Evolutionary conservation across 805 yeast genomes (phyloP).

Genomic region (Citeromyces nyonsensis): DNA sequence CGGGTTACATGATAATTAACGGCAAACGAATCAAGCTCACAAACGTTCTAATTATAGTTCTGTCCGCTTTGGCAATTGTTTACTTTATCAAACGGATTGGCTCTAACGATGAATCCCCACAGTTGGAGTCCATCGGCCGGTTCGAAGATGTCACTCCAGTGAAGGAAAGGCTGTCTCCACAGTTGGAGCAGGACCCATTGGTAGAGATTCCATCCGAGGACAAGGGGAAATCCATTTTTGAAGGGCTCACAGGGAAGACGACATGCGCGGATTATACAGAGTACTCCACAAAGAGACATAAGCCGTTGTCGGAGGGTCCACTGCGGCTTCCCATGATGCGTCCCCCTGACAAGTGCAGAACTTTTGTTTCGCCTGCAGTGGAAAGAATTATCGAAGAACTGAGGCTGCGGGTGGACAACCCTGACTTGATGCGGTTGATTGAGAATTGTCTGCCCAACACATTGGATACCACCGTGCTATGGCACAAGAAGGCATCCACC

Average conservation of each 20-base stretch:
- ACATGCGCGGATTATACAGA: slow-evolving; percentile 48
- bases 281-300: slow-evolving; percentile 38
- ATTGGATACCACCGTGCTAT: slow-evolving; percentile 70
- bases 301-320: slow-evolving; percentile 43
- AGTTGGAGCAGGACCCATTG: too few relatives aligned
- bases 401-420: slow-evolving; percentile 30
- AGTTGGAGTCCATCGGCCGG: too few relatives aligned
- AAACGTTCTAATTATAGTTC: too few relatives aligned
- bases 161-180: too few relatives aligned
- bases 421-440: slow-evolving; percentile 57
- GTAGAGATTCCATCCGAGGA: too few relatives aligned
- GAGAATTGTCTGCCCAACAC: slow-evolving; percentile 84
- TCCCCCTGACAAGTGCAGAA: slow-evolving; percentile 59
- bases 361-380: slow-evolving; percentile 47
- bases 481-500: slow-evolving; percentile 27
- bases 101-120: too few relatives aligned
- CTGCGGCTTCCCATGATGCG: slow-evolving; percentile 56
- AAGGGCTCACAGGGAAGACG: not conserved
- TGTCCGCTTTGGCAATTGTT: too few relatives aligned
- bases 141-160: too few relatives aligned
- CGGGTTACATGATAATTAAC: too few relatives aligned
- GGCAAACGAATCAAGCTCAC: too few relatives aligned
- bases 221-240: too few relatives aligned
- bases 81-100: too few relatives aligned
- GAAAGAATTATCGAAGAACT: slow-evolving; percentile 44